phyloP scores from a whole-genome alignment of 345 rosid genomes.

The Garcia nutans region DNA sequence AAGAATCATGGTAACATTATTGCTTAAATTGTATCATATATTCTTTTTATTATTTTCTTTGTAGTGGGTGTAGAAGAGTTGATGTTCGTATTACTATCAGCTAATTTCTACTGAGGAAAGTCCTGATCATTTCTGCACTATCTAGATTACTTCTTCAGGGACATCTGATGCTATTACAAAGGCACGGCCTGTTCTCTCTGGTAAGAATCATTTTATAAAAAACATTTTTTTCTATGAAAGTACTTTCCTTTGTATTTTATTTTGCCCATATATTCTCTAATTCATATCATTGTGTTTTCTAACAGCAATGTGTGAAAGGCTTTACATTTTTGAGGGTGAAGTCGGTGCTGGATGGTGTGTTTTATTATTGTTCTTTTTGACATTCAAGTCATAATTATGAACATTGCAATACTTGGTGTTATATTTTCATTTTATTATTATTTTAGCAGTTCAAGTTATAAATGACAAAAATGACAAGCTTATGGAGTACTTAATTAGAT shows the following conservation, averaged over 20 bases:
- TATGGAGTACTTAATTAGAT: background rate
- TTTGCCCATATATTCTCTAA: constrained; percentile 11
- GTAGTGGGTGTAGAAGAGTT: background rate
- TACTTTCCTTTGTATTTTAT: constrained; percentile 8
- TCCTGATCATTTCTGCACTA: constrained; percentile 8
- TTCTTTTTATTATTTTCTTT: constrained; percentile 4
- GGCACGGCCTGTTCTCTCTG: constrained; percentile 74
- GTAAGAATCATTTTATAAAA: constrained; percentile 38
- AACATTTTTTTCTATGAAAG: background rate
- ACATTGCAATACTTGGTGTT: background rate
- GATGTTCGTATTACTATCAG: constrained; percentile 1
- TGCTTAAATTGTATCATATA: background rate
- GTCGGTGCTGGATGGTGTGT: constrained; percentile 78
- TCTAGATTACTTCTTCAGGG: constrained; percentile 78
- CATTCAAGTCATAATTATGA: background rate
- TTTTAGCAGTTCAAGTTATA: background rate
- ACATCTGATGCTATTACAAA: constrained; percentile 62
- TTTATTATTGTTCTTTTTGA: constrained; percentile 19
- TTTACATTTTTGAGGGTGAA: constrained; percentile 73
- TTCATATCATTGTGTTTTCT: constrained; percentile 15
- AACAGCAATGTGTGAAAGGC: constrained; percentile 75
- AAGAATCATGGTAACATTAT: constrained; percentile 57
- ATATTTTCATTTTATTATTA: background rate
- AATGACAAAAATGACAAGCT: background rate
- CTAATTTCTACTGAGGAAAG: background rate